phyloP scores from a whole-genome alignment of 2,329 filamentous ascomycete species.

The Cladophialophora psammophila region DNA sequence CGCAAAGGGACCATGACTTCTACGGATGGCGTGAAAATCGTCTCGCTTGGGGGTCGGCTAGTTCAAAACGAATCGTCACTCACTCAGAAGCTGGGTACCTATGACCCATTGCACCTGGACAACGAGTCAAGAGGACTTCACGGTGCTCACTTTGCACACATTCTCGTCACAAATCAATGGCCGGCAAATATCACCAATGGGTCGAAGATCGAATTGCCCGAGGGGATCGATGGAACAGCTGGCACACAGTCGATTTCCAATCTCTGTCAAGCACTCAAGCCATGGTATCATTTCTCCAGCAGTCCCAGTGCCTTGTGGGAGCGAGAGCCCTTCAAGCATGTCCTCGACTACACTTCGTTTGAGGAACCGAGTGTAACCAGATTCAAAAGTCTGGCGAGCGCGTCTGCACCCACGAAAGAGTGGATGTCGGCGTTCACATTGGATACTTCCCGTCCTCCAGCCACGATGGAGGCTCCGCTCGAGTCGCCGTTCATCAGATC shows the following conservation, averaged over 20 bases:
- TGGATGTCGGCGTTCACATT: constrained; percentile 70
- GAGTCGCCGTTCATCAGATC: constrained; percentile 69
- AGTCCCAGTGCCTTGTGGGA: constrained; percentile 80
- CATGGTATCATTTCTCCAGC: constrained; percentile 86
- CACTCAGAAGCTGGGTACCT: constrained; percentile 73
- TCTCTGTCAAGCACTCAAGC: constrained; percentile 78
- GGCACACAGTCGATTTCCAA: constrained; percentile 76
- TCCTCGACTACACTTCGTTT: constrained; percentile 52
- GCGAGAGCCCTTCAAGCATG: constrained; percentile 78
- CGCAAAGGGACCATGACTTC: constrained; percentile 89
- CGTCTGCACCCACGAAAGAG: constrained; percentile 76
- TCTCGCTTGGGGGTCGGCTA: constrained; percentile 79
- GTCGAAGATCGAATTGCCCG: constrained; percentile 69
- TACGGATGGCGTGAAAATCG: constrained; percentile 84
- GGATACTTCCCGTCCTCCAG: constrained; percentile 66
- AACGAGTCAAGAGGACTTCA: constrained; percentile 77
- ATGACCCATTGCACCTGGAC: constrained; percentile 77
- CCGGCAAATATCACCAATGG: constrained; percentile 74
- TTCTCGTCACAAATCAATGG: constrained; percentile 88
- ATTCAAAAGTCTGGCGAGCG: constrained; percentile 87
- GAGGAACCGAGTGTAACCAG: constrained; percentile 73
- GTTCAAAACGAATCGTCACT: constrained; percentile 63
- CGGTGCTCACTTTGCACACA: constrained; percentile 80
- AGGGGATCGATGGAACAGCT: constrained; percentile 55
- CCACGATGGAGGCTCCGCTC: constrained; percentile 71